Percentiles rank a stretch among this genome's conserved stretches.
Evolutionary conservation across 169 alveolate species (phyloP).

Genomic region (Eimeria acervulina): DNA sequence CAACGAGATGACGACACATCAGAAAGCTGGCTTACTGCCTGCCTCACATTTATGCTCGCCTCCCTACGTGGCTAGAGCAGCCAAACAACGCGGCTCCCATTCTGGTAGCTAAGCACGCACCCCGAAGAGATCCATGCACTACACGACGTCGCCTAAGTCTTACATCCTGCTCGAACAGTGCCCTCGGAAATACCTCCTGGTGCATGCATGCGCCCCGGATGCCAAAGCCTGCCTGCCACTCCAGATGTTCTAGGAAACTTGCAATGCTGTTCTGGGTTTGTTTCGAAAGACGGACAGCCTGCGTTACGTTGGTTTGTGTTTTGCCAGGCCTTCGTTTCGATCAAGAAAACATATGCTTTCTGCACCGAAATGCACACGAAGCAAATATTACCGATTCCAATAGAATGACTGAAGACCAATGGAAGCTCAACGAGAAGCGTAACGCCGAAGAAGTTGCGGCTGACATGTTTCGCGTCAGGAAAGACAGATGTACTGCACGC

Average conservation of each 20-base stretch:
- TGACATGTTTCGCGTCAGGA: background rate
- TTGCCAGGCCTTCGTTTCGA: no score
- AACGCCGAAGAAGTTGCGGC: background rate
- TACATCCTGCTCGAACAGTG: background rate
- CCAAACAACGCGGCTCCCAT: background rate
- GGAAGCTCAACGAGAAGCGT: background rate
- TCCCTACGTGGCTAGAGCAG: background rate
- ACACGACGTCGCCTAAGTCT: background rate
- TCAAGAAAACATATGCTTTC: no score
- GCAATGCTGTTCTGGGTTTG: background rate
- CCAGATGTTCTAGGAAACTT: background rate
- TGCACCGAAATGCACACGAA: no score
- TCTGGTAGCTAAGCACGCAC: background rate
- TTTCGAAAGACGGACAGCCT: background rate
- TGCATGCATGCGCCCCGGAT: background rate
- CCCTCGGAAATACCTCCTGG: background rate
- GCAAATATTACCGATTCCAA: no score
- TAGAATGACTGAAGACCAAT: no score
- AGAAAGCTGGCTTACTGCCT: background rate
- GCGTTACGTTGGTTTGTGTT: background rate
- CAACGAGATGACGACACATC: background rate
- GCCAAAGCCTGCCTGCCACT: background rate
- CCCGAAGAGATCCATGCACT: background rate
- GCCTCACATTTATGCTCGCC: background rate
- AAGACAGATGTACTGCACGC: background rate